Percentiles rank a stretch among this genome's conserved stretches.
Conservation (phyloP, 106 monocot species). For the Xerophyta viscosa region DNA sequence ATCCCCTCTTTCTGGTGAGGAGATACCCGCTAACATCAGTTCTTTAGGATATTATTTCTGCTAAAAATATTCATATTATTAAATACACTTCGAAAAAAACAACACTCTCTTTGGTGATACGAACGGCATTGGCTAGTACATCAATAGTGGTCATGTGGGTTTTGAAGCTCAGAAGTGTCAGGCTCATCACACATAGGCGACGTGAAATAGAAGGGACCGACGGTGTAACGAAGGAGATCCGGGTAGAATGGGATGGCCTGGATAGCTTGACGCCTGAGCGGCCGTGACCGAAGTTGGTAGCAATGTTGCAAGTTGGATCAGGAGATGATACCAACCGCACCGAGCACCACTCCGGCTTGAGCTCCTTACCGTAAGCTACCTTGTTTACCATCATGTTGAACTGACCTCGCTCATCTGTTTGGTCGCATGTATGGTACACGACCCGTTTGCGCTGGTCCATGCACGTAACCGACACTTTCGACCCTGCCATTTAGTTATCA, state of each 20-base stretch:
- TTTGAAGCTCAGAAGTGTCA: conserved; percentile 13
- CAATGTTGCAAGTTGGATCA: conserved; percentile 27
- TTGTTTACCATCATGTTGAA: conserved; percentile 34
- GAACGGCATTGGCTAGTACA: too few relatives aligned
- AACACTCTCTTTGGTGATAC: too few relatives aligned
- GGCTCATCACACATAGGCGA: conserved; percentile 47
- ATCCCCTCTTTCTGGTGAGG: too few relatives aligned
- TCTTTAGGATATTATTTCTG: too few relatives aligned
- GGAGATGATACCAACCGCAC: conserved; percentile 65
- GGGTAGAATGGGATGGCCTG: conserved; percentile 39
- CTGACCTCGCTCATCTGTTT: conserved; percentile 44
- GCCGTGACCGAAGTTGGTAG: conserved; percentile 62
- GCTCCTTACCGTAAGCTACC: conserved; percentile 19
- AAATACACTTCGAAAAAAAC: too few relatives aligned
- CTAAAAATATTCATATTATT: too few relatives aligned
- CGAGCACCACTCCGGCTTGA: conserved; percentile 23
- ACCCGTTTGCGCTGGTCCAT: conserved; percentile 30
- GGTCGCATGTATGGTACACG: conserved; percentile 38
- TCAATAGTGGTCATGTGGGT: too few relatives aligned
- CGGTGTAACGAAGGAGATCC: conserved; percentile 42
- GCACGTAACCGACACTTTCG: conserved; percentile 75
- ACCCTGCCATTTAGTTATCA: too few relatives aligned
- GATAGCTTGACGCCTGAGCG: conserved; percentile 30
- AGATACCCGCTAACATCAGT: too few relatives aligned
- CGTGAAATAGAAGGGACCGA: conserved; percentile 61